Evolutionary conservation across 306 rosid species (phyloP).

Genomic region (Hippophae gyantsensis): DNA sequence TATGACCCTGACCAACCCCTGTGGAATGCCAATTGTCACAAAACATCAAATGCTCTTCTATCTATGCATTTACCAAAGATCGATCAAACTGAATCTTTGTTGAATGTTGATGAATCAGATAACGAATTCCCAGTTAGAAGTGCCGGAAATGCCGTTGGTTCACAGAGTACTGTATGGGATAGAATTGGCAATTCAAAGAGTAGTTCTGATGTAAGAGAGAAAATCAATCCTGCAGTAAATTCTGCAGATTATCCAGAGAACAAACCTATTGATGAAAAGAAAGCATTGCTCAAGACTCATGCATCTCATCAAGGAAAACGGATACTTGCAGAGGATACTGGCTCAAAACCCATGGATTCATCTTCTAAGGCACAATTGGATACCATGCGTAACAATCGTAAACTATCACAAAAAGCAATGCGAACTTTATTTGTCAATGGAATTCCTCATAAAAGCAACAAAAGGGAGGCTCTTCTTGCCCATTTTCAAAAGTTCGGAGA

Average conservation of each 20-base stretch:
- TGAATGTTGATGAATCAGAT: conserved; percentile 42
- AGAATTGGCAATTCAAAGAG: conserved; percentile 70
- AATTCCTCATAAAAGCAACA: conserved; percentile 72
- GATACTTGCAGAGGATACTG: conserved; percentile 42
- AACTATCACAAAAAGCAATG: conserved; percentile 74
- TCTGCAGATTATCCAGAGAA: conserved; percentile 50
- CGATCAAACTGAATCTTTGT: conserved; percentile 56
- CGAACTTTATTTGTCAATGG: conserved; percentile 90
- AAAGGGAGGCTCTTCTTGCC: conserved; percentile 68
- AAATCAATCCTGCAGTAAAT: conserved; percentile 36
- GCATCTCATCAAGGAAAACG: conserved; percentile 54
- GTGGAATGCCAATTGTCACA: conserved; percentile 75
- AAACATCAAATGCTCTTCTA: conserved; percentile 55
- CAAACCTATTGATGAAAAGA: conserved; percentile 50
- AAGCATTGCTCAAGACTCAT: conserved; percentile 35
- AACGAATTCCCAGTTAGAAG: conserved; percentile 46
- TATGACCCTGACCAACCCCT: conserved; percentile 99
- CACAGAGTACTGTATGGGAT: conserved; percentile 65
- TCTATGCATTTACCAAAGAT: conserved; percentile 54
- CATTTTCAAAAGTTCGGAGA: conserved; percentile 92
- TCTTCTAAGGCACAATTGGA: conserved; percentile 46
- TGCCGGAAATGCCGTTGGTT: conserved; percentile 38
- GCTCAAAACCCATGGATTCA: conserved; percentile 37
- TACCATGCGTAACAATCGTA: conserved; percentile 40
- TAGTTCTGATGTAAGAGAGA: conserved; percentile 55